A percentile compares a stretch with the other conserved stretches of the same genome.
Conservation (phyloP, 2,329 filamentous ascomycete species). For the Hortaea werneckii region DNA sequence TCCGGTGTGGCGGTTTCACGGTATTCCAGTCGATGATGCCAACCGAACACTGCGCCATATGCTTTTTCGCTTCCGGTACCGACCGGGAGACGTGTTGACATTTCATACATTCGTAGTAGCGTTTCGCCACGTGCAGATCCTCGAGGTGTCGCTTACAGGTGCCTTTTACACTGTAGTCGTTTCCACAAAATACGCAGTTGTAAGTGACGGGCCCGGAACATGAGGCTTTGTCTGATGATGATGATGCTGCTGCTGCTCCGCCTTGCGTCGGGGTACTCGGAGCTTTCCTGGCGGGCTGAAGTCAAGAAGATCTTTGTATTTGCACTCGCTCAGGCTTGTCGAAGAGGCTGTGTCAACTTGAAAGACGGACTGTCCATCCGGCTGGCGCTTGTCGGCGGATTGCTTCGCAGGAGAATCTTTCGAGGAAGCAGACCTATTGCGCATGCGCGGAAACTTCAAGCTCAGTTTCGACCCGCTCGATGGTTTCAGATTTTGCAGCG, state of each 20-base stretch:
- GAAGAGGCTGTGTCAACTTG: neutral
- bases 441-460: neutral
- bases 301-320: neutral
- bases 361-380: neutral
- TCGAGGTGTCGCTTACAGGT: constrained; percentile 11
- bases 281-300: neutral
- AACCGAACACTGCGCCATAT: constrained; percentile 2
- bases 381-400: neutral
- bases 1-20: constrained; percentile 5
- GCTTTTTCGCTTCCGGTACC: constrained; percentile 9
- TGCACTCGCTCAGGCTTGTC: neutral
- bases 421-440: neutral
- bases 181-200: constrained; percentile 8
- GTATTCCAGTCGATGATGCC: constrained; percentile 1
- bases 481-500: neutral
- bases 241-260: neutral
- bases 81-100: constrained; percentile 5
- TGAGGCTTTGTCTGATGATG: neutral
- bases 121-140: constrained; percentile 9
- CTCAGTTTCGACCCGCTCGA: constrained; percentile 1
- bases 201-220: constrained; percentile 28
- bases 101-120: constrained; percentile 5
- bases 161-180: constrained; percentile 8
- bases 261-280: neutral
- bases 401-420: neutral